phyloP scores from a whole-genome alignment of 805 yeast species.

The Lipomyces yamanashiensis region DNA sequence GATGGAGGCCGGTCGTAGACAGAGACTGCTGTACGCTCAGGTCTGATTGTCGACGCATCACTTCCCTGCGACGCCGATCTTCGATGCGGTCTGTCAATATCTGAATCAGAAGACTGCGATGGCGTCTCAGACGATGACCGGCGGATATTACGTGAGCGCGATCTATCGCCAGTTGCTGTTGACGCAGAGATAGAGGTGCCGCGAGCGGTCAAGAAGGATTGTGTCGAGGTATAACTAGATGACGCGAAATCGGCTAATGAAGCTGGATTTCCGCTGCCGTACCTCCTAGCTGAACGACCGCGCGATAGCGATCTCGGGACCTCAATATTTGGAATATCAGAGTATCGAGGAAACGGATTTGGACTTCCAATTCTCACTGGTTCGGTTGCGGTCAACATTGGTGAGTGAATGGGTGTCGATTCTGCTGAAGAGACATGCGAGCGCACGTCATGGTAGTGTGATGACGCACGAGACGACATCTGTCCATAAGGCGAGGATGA shows the following conservation, averaged over 20 bases:
- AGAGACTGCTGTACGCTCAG: slow-evolving; percentile 11
- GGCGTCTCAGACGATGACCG: slow-evolving; percentile 14
- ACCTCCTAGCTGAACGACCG: slow-evolving; percentile 22
- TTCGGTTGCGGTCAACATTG: not conserved
- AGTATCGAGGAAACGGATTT: slow-evolving; percentile 24
- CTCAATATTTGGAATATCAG: slow-evolving; percentile 3
- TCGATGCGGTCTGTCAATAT: not conserved
- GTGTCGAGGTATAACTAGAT: slow-evolving; percentile 33
- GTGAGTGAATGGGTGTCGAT: slow-evolving; percentile 14
- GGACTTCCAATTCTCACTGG: slow-evolving; percentile 9
- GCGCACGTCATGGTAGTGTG: slow-evolving; percentile 24
- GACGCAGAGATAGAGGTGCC: slow-evolving; percentile 28
- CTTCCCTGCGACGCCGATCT: slow-evolving; percentile 19
- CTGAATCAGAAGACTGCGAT: slow-evolving; percentile 3
- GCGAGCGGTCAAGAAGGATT: slow-evolving; percentile 33
- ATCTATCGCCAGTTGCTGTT: slow-evolving; percentile 1
- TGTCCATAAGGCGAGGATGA: not conserved
- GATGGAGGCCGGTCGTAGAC: not conserved
- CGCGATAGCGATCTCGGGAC: slow-evolving; percentile 19
- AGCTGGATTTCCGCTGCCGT: not conserved
- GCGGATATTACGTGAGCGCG: slow-evolving; percentile 2
- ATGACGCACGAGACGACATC: slow-evolving; percentile 14
- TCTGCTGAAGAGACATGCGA: slow-evolving; percentile 17
- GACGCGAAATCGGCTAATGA: slow-evolving; percentile 29
- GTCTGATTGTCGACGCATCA: slow-evolving; percentile 26